These are phyloP conservation scores for Salix arbutifolia DNA, from an alignment of 345 rosid genomes.

Conservation along the genomic window DNA sequence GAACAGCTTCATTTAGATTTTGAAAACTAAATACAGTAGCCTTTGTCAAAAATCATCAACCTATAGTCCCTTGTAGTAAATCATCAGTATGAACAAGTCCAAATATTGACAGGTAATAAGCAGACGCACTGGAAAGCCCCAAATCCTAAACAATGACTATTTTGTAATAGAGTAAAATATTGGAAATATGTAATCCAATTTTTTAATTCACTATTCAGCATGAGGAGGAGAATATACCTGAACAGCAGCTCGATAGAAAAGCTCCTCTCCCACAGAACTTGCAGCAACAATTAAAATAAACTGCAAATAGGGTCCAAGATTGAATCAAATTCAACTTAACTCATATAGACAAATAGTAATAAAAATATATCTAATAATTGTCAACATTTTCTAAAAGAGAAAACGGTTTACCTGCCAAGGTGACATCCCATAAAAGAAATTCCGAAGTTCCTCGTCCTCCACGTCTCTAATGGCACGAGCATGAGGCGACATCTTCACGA, in stretches of 20 bases:
- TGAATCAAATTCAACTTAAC: constrained; percentile 5
- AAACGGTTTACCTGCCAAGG: constrained; percentile 71
- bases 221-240: constrained; percentile 50
- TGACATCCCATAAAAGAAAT: constrained; percentile 97
- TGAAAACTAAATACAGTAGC: too few relatives aligned
- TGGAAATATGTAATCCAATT: too few relatives aligned
- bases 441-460: constrained; percentile 94
- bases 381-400: not conserved
- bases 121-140: not conserved
- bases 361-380: not conserved
- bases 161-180: too few relatives aligned
- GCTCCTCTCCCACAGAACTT: constrained; percentile 98
- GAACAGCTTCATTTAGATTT: too few relatives aligned
- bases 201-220: not conserved
- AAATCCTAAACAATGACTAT: not conserved
- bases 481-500: constrained; percentile 89
- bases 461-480: constrained; percentile 97
- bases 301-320: constrained; percentile 32
- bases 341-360: not conserved
- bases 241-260: constrained; percentile 92
- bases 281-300: constrained; percentile 78
- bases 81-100: too few relatives aligned
- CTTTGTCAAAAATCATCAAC: not conserved
- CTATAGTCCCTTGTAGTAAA: too few relatives aligned
- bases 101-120: not conserved